These are phyloP conservation scores for Sodiomyces alkalinus DNA, from an alignment of 2,329 filamentous ascomycete species.

Conservation along the genomic window DNA sequence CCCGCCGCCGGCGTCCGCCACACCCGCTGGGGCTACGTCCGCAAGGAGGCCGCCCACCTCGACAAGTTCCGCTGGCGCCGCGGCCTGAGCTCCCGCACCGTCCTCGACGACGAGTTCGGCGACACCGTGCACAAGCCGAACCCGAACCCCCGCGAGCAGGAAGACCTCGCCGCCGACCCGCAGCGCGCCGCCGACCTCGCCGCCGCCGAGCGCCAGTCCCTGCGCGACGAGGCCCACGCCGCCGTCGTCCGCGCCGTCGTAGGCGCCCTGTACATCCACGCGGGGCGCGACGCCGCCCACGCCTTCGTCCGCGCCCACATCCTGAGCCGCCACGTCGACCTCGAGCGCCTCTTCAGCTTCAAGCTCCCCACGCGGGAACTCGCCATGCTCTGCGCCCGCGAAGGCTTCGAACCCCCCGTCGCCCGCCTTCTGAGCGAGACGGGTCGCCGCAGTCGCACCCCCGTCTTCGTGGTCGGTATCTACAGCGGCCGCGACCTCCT, in stretches of 20 bases:
- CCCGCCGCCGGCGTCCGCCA: constrained; percentile 25
- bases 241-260: constrained; percentile 72
- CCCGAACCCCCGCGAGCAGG: constrained; percentile 8
- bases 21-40: constrained; percentile 34
- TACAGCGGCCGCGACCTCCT: constrained; percentile 85
- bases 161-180: too few species aligned
- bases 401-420: constrained; percentile 77
- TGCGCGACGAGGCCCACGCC: constrained; percentile 58
- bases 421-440: constrained; percentile 85
- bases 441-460: constrained; percentile 66
- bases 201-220: constrained; percentile 36
- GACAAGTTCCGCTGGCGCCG: constrained; percentile 42
- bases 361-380: constrained; percentile 72
- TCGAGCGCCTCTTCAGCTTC: constrained; percentile 72
- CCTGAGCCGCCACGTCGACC: constrained; percentile 60
- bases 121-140: constrained; percentile 29
- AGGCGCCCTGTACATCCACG: constrained; percentile 75
- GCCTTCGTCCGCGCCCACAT: constrained; percentile 75
- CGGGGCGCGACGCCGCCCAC: constrained; percentile 63
- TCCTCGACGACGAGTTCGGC: constrained; percentile 77
- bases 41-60: constrained; percentile 31
- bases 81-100: constrained; percentile 60
- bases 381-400: constrained; percentile 65
- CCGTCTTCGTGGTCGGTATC: constrained; percentile 88
- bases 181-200: constrained; percentile 4